A percentile compares a stretch with the other conserved stretches of the same genome.
Evolutionary conservation across 75 land plant genomes (phyloP).

Genomic region (Larix kaempferi): DNA sequence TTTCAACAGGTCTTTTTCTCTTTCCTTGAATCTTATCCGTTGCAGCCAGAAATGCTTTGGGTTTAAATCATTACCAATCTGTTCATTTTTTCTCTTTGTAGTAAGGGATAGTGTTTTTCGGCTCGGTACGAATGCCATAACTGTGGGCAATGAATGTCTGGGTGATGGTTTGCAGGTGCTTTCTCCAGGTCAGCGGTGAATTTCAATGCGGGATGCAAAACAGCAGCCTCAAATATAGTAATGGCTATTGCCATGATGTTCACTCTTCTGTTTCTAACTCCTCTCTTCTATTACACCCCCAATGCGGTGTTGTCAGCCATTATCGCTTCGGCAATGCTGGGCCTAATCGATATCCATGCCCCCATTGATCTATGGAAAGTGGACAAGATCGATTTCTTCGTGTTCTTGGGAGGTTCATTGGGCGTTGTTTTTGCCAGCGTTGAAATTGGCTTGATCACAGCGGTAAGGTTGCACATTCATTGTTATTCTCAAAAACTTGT

Average conservation of each 20-base stretch:
- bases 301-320: constrained; percentile 35
- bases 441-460: constrained; percentile 39
- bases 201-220: constrained; percentile 36
- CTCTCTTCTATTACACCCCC: constrained; percentile 56
- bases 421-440: constrained; percentile 41
- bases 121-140: no score
- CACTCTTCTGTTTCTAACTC: constrained; percentile 30
- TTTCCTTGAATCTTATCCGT: no score
- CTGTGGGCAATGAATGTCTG: no score
- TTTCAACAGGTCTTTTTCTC: constrained; percentile 62
- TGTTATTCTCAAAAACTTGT: background rate
- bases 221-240: constrained; percentile 41
- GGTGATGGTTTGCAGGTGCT: constrained; percentile 26
- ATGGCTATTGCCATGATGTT: constrained; percentile 39
- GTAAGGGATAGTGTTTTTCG: no score
- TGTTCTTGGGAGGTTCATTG: constrained; percentile 34
- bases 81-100: no score
- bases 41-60: no score
- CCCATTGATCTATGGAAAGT: constrained; percentile 41
- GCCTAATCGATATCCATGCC: constrained; percentile 33
- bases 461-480: constrained; percentile 22
- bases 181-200: constrained; percentile 57
- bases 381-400: constrained; percentile 48
- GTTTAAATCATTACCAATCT: no score
- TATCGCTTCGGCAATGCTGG: constrained; percentile 39